Percentiles rank a stretch among this genome's conserved stretches.
phyloP scores from a whole-genome alignment of 2,329 filamentous ascomycete genomes.

The Exophiala dermatitidis region DNA sequence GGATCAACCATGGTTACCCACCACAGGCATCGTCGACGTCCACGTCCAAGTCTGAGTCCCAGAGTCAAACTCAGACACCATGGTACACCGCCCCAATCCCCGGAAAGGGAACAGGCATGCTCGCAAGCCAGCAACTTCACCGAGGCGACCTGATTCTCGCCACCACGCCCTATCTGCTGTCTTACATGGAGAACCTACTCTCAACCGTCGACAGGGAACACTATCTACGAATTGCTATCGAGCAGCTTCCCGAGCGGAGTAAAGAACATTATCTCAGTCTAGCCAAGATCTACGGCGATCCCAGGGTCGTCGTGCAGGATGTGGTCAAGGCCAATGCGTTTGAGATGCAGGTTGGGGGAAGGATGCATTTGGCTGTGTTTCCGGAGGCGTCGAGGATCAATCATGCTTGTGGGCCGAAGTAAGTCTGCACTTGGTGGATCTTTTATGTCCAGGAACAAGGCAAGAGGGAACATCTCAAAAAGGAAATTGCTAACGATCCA shows the following conservation, averaged over 20 bases:
- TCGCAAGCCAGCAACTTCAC: slow-evolving; percentile 14
- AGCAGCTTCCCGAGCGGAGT: slow-evolving; percentile 16
- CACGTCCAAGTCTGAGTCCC: no score
- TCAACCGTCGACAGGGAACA: slow-evolving; percentile 14
- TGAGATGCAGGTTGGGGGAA: slow-evolving; percentile 19
- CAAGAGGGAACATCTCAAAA: background rate
- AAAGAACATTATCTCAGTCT: slow-evolving; percentile 10
- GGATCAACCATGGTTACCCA: slow-evolving; percentile 4
- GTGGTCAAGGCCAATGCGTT: slow-evolving; percentile 24
- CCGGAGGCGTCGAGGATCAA: slow-evolving; percentile 21
- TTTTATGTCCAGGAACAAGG: no score
- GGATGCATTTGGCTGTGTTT: slow-evolving; percentile 21
- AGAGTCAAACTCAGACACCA: background rate
- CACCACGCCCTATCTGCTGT: slow-evolving; percentile 18
- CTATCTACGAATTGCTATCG: slow-evolving; percentile 14
- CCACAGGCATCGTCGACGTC: no score
- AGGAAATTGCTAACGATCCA: background rate
- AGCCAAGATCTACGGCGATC: slow-evolving; percentile 17
- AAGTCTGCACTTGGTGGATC: background rate
- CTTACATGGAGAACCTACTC: slow-evolving; percentile 19
- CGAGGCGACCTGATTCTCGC: slow-evolving; percentile 16
- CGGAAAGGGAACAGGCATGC: slow-evolving; percentile 17
- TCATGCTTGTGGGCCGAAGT: slow-evolving; percentile 23
- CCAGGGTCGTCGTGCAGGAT: slow-evolving; percentile 17
- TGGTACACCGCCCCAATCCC: slow-evolving; percentile 13